phyloP scores from a whole-genome alignment of 257 asterid species.

The Fraxinus americana region DNA sequence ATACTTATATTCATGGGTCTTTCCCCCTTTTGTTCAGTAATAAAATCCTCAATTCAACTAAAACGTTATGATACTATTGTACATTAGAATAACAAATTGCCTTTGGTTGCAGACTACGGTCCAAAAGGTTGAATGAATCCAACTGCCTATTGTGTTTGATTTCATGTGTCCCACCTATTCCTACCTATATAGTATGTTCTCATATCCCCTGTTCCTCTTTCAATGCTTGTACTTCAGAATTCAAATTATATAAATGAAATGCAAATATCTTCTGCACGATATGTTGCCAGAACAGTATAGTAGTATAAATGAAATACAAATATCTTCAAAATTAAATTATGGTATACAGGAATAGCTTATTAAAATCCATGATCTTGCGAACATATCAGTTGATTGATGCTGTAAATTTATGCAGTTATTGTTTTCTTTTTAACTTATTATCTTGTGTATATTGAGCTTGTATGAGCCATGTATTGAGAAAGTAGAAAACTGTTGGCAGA shows the following conservation, averaged over 20 bases:
- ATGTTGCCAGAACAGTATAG: background rate
- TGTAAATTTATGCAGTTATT: slow-evolving; percentile 2
- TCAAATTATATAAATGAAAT: background rate
- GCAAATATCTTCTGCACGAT: background rate
- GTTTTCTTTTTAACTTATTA: slow-evolving; percentile 12
- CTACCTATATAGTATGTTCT: background rate
- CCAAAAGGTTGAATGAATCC: slow-evolving; percentile 9
- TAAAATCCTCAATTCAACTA: background rate
- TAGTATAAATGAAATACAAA: background rate
- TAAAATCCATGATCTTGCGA: slow-evolving; percentile 1
- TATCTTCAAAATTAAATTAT: background rate
- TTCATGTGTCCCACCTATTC: background rate
- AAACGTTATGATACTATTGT: background rate
- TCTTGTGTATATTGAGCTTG: background rate
- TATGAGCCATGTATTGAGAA: background rate
- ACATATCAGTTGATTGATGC: background rate
- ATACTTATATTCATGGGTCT: background rate
- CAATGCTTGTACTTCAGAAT: background rate
- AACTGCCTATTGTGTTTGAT: background rate
- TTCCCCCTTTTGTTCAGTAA: background rate
- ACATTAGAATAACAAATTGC: background rate
- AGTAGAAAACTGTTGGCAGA: background rate
- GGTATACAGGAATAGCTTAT: background rate
- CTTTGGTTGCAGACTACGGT: background rate
- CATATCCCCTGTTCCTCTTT: background rate